Evolutionary conservation across 139 green algal genomes (phyloP), one percentile per base, ranked within the genome.

Genomic region (Closterium sp.): DNA sequence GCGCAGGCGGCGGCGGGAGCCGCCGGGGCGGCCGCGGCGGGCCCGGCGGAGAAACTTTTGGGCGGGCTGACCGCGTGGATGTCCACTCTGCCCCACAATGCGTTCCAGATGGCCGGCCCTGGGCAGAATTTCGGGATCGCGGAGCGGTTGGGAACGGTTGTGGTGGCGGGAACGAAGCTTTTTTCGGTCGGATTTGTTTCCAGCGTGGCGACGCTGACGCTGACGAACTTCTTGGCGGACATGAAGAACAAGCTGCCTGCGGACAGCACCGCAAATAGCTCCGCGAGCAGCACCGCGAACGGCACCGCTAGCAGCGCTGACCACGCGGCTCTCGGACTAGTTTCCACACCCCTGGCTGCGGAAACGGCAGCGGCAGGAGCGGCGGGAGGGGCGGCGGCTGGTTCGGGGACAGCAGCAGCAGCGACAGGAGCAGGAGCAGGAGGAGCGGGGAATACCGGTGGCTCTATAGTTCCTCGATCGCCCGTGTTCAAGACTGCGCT

Each of bases 401-500:
- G 31, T 23, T 69, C 32, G 36, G 33, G 55, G 25, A 76, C 55
- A 28, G 55, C 55, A 28, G 55, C 55, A 76, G 55, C 55, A 76
- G 55, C 55, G 25, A 76, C 55, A 28, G 55, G 16, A 76, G 55
- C 16, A 19, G 55, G 86, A 86, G 84, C 84, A 34, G 55, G 0
- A n/a, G n/a, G n/a, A n/a, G n/a, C n/a, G 16, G 12, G 16, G 12
- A 76, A 28, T 76, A 19, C 16, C 55, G 25, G 55, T 19, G 55
- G 55, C 23, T 76, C 55, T 76, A 66, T 16, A 55, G 36, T 55
- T n/a, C n/a, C n/a, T n/a, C n/a, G 55, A 76, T 91, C 91, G 10
- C 91, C 91, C 10, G 84, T 94, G 84, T 64, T 94, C 25, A 94
- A 94, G 38, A 94, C 91, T 0, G 88, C 89, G 9, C 23, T 93